Base-by-base conservation (phyloP, 306 rosid genomes). In the Prunus armeniaca region DNA sequence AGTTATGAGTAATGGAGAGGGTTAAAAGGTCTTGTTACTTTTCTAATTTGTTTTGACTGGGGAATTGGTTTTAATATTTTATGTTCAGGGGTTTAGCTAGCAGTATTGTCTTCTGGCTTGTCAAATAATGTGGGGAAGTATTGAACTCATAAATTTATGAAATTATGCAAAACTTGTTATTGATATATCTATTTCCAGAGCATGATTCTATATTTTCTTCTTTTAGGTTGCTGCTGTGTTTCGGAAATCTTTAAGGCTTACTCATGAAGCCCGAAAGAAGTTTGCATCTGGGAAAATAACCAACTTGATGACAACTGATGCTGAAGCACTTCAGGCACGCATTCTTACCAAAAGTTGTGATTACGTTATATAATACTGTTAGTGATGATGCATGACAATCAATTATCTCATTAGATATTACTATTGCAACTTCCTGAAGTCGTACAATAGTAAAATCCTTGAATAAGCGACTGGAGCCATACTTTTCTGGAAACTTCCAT, bases 301-400 rank as follows among this genome's bases (percentile, higher is more conserved):
- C 73, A 95, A 95, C 88, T 79, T 95, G 85, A 95, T 95, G 99
- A 92, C 97, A 61, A 92, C 99, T 60, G 99, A 95, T 86, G 86
- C 93, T 22, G 99, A 95, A 86, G 71, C 97, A 60, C 99, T 95
- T 78, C 97, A 92, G 93, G 97, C 82, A 86, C 54, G 76, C 15
- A 69, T 69, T 65, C 25, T 76, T 78, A 45, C 51, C 71, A 7
- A 65, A 68, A 72, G 65, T 30, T 14, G n/a, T 51, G 27, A 70
- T 14, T 10, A 25, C 32, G 0, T 38, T 2, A 38, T 38, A 38
- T 38, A 38, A 6, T 38, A 6, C 43, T 38, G 43, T 38, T 38
- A 38, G 43, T 38, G 43, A 38, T 38, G 43, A 38, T 38, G 43
- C 43, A 17, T 30, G 67, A 62, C 28, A 62, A 28, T 62, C 5